A percentile compares a stretch with the other conserved stretches of the same genome.
Conservation (phyloP, 2,329 filamentous ascomycete species). For the Epichloe festucae region DNA sequence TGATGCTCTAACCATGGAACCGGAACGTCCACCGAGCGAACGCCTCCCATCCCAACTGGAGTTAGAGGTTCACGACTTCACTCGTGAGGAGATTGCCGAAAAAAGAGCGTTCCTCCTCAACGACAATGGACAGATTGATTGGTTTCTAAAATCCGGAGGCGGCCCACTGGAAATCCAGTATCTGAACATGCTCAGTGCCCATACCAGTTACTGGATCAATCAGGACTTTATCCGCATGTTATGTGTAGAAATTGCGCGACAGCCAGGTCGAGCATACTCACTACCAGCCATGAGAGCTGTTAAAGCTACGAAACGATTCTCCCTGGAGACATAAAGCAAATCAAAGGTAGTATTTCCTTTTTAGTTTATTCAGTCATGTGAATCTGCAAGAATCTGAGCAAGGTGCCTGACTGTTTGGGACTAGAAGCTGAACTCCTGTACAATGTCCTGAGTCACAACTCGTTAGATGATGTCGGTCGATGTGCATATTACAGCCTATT, state of each 20-base stretch:
- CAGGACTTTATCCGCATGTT: conserved; percentile 82
- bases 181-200: conserved; percentile 89
- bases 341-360: no score
- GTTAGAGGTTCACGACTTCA: conserved; percentile 90
- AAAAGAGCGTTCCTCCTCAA: conserved; percentile 80
- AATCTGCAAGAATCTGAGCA: neutral
- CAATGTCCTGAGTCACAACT: neutral
- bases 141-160: conserved; percentile 67
- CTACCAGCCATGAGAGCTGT: conserved; percentile 45
- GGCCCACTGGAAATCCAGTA: conserved; percentile 92
- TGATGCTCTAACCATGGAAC: conserved; percentile 16
- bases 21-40: conserved; percentile 24
- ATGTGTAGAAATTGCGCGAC: conserved; percentile 74
- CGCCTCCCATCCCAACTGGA: conserved; percentile 60
- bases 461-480: neutral
- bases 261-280: conserved; percentile 49
- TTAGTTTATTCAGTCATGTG: neutral
- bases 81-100: conserved; percentile 81
- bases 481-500: no score
- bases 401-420: neutral
- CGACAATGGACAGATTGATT: conserved; percentile 94
- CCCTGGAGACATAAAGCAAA: conserved; percentile 4
- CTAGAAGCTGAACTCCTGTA: neutral
- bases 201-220: conserved; percentile 86
- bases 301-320: conserved; percentile 34